A percentile compares a stretch with the other conserved stretches of the same genome.
These are phyloP conservation scores for Rhizopus sp. DNA, from an alignment of 371 early-diverging fungal species.

Conservation along the genomic window DNA sequence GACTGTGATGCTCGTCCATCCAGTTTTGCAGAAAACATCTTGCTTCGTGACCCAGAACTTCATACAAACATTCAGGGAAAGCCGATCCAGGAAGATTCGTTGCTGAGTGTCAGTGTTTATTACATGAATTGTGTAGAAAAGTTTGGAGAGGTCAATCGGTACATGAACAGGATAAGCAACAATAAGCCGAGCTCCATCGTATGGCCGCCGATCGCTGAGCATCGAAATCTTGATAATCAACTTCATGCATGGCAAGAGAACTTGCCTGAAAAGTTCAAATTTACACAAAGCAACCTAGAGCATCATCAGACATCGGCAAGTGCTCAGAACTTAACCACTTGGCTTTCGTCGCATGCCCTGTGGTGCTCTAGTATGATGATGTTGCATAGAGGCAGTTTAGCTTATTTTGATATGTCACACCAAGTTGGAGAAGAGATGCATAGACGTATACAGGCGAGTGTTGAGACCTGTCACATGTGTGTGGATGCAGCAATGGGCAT, in stretches of 20 bases:
- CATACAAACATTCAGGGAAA: conserved; percentile 27
- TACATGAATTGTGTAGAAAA: conserved; percentile 33
- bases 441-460: conserved; percentile 34
- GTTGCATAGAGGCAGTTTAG: conserved; percentile 46
- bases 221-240: conserved; percentile 47
- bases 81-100: conserved; percentile 31
- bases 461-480: conserved; percentile 35
- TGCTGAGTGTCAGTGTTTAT: conserved; percentile 34
- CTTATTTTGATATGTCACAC: conserved; percentile 25
- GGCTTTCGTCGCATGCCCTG: conserved; percentile 37
- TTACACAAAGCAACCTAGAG: conserved; percentile 28
- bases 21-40: conserved; percentile 48
- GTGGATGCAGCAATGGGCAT: conserved; percentile 42
- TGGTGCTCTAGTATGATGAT: conserved; percentile 44
- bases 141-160: conserved; percentile 54
- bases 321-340: conserved; percentile 30
- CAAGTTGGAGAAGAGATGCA: conserved; percentile 21
- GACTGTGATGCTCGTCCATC: conserved; percentile 56
- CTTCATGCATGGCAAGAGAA: conserved; percentile 39
- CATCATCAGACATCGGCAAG: conserved; percentile 36
- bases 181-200: conserved; percentile 28
- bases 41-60: conserved; percentile 33
- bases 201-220: conserved; percentile 59
- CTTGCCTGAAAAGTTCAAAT: conserved; percentile 36
- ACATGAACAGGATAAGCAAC: conserved; percentile 50